Evolutionary conservation across 2,329 filamentous ascomycete species (phyloP), one percentile per base, ranked within the genome.

Genomic region (Aquanectria penicillioides): DNA sequence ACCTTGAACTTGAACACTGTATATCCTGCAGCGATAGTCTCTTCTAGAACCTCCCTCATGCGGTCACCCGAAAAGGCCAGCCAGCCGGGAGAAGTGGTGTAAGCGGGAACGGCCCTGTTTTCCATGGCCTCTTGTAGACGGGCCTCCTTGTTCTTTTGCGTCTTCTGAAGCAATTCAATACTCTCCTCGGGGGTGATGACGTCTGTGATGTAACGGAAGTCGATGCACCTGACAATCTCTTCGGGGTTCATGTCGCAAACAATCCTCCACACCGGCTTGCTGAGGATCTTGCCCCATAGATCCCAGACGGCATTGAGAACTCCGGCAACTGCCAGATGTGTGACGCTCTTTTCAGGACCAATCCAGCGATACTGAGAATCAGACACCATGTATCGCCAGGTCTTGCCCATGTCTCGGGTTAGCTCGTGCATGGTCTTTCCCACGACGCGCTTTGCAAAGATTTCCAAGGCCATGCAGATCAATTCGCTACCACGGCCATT

Each of bases 301-400:
- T 97, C 93, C 93, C 93, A 97, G 69, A 97, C 83, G 11, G 93
- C 93, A 74, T 97, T 97, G 68, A 96, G 91, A 13, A 97, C 90
- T 34, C 92, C 91, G 22, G 92, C 93, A 10, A 97, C 87, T 1
- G 93, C 93, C 10, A 97, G 89, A 76, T 97, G 93, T 66, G 95
- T 96, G 33, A 97, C 93, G 60, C 93, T 93, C 78, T 97, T 97
- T 72, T 97, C 93, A 0, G 93, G 93, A 0, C 93, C 93, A 71
- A 97, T 94, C 93, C 93, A 97, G 56, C 93, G 91, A 50, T 97
- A 83, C 77, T 97, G 93, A 66, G 87, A 91, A 83, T 97, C 94
- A 63, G 89, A 90, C 68, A 96, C 93, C 13, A 97, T 87, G 76
- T 96, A 88, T 22, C 93, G 87, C 93, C 93, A 97, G 46, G 93